Base-by-base conservation (phyloP, 441 rosid genomes). In the Populus trichocarpa region DNA sequence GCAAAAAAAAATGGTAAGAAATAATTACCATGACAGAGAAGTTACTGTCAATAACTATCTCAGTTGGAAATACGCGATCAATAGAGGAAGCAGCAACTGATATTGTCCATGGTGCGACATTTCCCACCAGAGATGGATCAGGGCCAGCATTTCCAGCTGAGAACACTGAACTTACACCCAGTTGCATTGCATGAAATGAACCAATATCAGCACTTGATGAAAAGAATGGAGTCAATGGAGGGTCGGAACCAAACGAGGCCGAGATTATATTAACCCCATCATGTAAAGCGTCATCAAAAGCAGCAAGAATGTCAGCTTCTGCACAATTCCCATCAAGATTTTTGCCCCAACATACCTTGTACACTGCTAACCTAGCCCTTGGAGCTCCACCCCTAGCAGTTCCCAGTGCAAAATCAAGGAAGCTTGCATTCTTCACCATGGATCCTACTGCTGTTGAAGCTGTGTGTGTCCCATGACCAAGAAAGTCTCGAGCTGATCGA, bases 351-450 rank as follows among this genome's bases (percentile, higher is more conserved):
- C 96, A 90, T 1, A 83, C 76, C 80, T 91, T 91, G 81, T 79
- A 90, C 74, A 91, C 90, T 0, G 93, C 92, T 3, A 91, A 75
- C 68, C 92, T 78, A 57, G 93, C 89, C 83, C 77, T 83, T 2
- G 91, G 90, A 13, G 93, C 92, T 33, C 96, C 96, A 8, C 96
- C 96, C 33, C 90, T 81, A 0, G 91, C 91, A 0, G 67, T 84
- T 5, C 96, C 96, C 66, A 23, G 13, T 1, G 83, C 93, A 0
- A 87, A 67, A n/a, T 86, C 87, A 0, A 81, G 68, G 78, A 84
- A 83, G 77, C 85, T 83, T 4, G 79, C 89, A 64, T 85, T 83
- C 64, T 18, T 74, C 0, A 82, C 88, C 1, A 84, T 46, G 65
- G 88, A 86, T 74, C 95, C 92, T 0, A 84, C 88, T 2, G 89